A percentile compares a stretch with the other conserved stretches of the same genome.
phyloP scores from a whole-genome alignment of 371 early-diverging fungal species.

The Rhizomucor miehei region DNA sequence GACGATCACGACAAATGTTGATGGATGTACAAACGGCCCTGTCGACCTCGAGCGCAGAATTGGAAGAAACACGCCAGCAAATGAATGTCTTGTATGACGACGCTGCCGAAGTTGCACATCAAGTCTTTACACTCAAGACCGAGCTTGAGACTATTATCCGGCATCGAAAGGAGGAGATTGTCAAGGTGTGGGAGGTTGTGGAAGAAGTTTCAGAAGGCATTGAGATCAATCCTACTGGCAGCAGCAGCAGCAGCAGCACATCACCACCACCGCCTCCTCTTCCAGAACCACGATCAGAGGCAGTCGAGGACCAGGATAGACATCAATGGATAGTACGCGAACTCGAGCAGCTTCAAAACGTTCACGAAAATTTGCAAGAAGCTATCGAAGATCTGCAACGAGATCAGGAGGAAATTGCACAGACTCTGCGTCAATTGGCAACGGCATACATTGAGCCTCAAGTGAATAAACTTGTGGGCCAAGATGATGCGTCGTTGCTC shows the following conservation, averaged over 20 bases:
- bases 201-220: conserved; percentile 50
- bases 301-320: conserved; percentile 43
- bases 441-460: conserved; percentile 37
- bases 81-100: conserved; percentile 55
- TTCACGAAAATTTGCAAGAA: conserved; percentile 40
- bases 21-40: conserved; percentile 44
- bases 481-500: conserved; percentile 28
- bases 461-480: conserved; percentile 37
- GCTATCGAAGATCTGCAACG: conserved; percentile 37
- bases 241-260: too few species aligned
- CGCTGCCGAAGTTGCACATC: conserved; percentile 54
- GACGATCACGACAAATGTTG: conserved; percentile 34
- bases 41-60: conserved; percentile 44
- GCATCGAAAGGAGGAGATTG: conserved; percentile 57
- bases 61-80: conserved; percentile 47
- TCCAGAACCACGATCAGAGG: conserved; percentile 2
- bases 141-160: conserved; percentile 55
- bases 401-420: conserved; percentile 38
- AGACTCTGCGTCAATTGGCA: conserved; percentile 24
- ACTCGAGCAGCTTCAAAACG: conserved; percentile 51
- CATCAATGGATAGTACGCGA: conserved; percentile 59
- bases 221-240: conserved; percentile 5
- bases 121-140: conserved; percentile 50
- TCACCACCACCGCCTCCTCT: conserved; percentile 2
- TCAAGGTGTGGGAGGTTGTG: conserved; percentile 63